A percentile compares a stretch with the other conserved stretches of the same genome.
Evolutionary conservation across 148 eudicot genomes (phyloP).

Genomic region (Drosera capensis): DNA sequence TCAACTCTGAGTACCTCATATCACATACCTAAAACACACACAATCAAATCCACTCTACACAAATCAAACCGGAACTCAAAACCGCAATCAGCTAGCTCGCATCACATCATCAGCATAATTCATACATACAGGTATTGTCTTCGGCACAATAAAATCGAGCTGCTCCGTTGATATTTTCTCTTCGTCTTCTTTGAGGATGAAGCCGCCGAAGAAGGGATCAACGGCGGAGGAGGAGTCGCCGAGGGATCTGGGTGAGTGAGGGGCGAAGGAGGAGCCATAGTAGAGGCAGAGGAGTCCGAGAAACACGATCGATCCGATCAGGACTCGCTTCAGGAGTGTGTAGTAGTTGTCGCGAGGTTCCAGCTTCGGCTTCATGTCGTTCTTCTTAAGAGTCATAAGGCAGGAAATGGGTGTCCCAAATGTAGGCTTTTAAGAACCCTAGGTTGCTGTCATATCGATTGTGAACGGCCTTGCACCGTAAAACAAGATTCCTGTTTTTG

Average conservation of each 20-base stretch:
- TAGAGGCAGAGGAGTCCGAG: conserved; percentile 42
- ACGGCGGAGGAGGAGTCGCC: conserved; percentile 11
- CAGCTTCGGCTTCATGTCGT: too few relatives aligned
- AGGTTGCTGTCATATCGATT: too few relatives aligned
- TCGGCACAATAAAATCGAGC: conserved; percentile 31
- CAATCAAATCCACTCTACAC: neutral
- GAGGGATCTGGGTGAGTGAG: conserved; percentile 17
- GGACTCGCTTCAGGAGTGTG: conserved; percentile 27
- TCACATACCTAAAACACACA: conserved; percentile 43
- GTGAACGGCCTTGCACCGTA: too few relatives aligned
- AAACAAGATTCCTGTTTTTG: too few relatives aligned
- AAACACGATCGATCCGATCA: conserved; percentile 26
- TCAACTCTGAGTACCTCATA: conserved; percentile 42
- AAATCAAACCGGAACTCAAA: too few relatives aligned
- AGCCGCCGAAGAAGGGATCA: conserved; percentile 31
- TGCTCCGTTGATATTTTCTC: conserved; percentile 13
- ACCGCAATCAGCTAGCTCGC: too few relatives aligned
- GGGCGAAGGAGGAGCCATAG: conserved; percentile 26
- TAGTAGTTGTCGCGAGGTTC: too few relatives aligned
- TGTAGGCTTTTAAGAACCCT: too few relatives aligned
- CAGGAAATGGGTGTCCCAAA: too few relatives aligned
- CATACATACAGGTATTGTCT: conserved; percentile 36
- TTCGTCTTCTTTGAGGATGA: conserved; percentile 11
- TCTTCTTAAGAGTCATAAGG: too few relatives aligned
- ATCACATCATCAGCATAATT: too few relatives aligned